These are phyloP conservation scores for Aureoboletus auriporus DNA, from an alignment of 768 basidiomycete genomes.

Conservation along the genomic window DNA sequence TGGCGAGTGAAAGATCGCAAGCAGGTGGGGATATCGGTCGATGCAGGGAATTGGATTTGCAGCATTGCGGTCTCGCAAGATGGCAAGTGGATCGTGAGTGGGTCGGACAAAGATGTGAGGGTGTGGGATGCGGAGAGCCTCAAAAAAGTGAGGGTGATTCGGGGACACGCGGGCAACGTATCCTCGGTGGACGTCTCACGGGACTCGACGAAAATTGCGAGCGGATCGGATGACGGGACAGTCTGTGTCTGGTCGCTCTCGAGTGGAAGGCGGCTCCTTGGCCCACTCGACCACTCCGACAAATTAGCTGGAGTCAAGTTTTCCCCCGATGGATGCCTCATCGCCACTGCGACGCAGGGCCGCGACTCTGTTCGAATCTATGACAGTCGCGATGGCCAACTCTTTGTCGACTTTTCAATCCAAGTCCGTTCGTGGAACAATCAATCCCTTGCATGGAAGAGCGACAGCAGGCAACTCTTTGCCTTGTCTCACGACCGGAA, in stretches of 20 bases:
- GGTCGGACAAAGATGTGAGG: background rate
- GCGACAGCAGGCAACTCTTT: background rate
- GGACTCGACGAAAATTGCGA: background rate
- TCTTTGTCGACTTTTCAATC: background rate
- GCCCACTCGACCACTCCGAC: background rate
- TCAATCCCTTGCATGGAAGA: background rate
- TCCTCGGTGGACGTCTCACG: background rate
- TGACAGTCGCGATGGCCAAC: background rate
- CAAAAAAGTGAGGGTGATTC: background rate
- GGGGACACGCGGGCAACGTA: background rate
- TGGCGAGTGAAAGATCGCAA: background rate
- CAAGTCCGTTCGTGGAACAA: background rate
- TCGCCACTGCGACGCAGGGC: background rate
- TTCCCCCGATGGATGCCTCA: background rate
- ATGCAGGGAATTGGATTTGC: background rate
- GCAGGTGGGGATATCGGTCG: background rate
- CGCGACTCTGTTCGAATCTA: background rate
- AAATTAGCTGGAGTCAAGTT: background rate
- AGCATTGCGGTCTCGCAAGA: background rate
- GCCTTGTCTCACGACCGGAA: background rate
- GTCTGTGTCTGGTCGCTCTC: background rate
- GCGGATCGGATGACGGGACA: background rate
- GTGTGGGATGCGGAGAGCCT: background rate
- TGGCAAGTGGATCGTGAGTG: constrained; percentile 1
- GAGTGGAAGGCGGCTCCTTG: background rate